Base-by-base conservation (phyloP, 768 basidiomycete genomes). In the Hortiboletus campestris region DNA sequence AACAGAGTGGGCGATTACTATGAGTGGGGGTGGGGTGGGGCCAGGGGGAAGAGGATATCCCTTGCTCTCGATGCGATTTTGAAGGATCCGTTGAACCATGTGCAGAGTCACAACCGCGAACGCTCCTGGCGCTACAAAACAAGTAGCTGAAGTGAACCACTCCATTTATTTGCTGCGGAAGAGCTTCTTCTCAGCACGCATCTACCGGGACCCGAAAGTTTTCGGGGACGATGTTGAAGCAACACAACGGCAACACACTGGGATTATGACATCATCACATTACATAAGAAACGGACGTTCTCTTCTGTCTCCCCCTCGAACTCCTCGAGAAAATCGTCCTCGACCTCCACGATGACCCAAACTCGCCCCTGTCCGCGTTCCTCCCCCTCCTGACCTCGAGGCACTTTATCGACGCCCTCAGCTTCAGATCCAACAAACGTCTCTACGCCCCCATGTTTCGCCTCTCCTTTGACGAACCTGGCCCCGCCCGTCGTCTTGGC, bases 381-480 rank as follows among this genome's bases (percentile, higher is more conserved):
- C 53, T 80, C 17, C 74, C 84, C 0, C 73, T 90, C 45, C 69
- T 69, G 31, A 69, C 80, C 4, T 83, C 75, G 54, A 72, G 59
- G 3, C 53, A 64, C 44, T 61, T 88, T 19, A 53, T 81, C 63
- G 11, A 46, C 32, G 49, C 61, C 1, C 77, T 86, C 60, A 52
- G 55, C 10, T 49, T 43, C 16, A 49, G 32, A 5, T 53, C 59
- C 0, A 60, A 69, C 49, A 46, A 46, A 22, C 68, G 74, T 20
- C 78, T 89, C 50, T 81, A 80, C 58, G 76, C 83, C 0, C 69
- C 74, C 32, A 76, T 90, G 9, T 89, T 83, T 63, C 72, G 73
- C 14, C 52, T 67, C 65, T 80, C 76, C 63, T 89, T 89, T 72
- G 87, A 89, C 67, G 49, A 59, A 3, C 68, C 70, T 25, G 82